Evolutionary conservation across 2,329 filamentous ascomycete species (phyloP), one percentile per base, ranked within the genome.

Genomic region (Cladosporium sp.): DNA sequence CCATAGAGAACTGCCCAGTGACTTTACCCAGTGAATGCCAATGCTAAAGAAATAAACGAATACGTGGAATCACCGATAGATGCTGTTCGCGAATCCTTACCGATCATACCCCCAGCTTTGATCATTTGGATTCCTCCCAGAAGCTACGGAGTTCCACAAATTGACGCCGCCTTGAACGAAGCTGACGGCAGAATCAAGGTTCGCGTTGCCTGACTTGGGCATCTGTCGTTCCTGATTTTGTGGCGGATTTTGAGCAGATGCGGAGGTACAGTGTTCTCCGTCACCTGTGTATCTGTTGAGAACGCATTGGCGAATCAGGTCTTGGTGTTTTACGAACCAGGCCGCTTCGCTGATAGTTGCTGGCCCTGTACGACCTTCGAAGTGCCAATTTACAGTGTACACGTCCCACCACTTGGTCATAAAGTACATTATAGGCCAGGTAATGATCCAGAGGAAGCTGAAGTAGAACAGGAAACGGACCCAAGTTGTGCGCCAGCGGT

Each of bases 361-460:
- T 28, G 43, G 6, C 28, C 22, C 22, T 5, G 11, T n/a, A 14
- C 31, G 44, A 7, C 45, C 61, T 3, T 77, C 79, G 58, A 77
- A 83, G 1, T 72, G 67, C 84, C 84, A 90, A 33, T 83, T 74
- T 0, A 79, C 84, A 86, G 43, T 82, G 74, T 5, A 79, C 2
- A 87, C 82, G 57, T 84, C 78, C 70, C 84, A 90, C 45, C 80
- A 75, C 63, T 80, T 82, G 1, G 86, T 90, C 14, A 77, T 70
- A 64, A 88, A 77, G 69, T 81, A 84, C 10, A 90, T 74, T 53
- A 80, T 78, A 0, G 86, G 86, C 86, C 86, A 90, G 3, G 79
- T 73, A 59, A 90, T 74, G 53, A 90, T 62, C 77, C 86, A 86
- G 10, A 86, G 67, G 55, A 89, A 81, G 0, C 82, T 82, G 5